Percentiles rank a stretch among this genome's conserved stretches.
Evolutionary conservation across 2,329 filamentous ascomycete species (phyloP).

Genomic region (Ilyonectria destructans): DNA sequence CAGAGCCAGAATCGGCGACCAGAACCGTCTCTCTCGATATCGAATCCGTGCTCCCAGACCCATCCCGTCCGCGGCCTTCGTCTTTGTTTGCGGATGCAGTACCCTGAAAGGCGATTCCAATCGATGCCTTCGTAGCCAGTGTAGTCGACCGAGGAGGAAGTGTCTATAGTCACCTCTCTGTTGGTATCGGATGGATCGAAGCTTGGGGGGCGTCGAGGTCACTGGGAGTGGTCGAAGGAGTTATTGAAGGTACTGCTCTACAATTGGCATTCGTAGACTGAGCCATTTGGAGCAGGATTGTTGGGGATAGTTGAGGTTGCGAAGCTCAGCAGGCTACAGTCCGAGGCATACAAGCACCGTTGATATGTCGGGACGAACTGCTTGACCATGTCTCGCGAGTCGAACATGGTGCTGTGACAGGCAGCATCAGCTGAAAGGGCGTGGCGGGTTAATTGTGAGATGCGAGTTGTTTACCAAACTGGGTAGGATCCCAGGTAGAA

Average conservation of each 20-base stretch:
- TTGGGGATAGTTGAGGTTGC: neutral
- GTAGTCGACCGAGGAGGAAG: neutral
- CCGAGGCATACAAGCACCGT: too few species aligned
- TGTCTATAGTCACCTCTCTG: neutral
- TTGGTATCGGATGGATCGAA: neutral
- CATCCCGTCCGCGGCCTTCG: neutral
- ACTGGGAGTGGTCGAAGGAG: too few species aligned
- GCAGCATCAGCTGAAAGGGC: too few species aligned
- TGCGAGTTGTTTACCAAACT: too few species aligned
- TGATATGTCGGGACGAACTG: too few species aligned
- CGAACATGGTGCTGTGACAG: too few species aligned
- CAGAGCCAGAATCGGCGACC: too few species aligned
- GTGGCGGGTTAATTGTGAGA: too few species aligned
- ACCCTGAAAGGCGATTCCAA: neutral
- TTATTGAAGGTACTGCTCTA: neutral
- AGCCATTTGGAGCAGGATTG: neutral
- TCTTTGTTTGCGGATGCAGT: conserved; percentile 1
- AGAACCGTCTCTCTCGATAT: conserved; percentile 2
- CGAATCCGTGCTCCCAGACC: neutral
- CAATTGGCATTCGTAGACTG: neutral
- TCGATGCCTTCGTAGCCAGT: conserved; percentile 1
- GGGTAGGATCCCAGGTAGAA: too few species aligned
- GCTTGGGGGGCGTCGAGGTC: neutral
- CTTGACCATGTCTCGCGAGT: too few species aligned
- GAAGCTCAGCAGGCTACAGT: neutral